Percentiles rank a stretch among this genome's conserved stretches.
Conservation (phyloP, 177 flowering plant species). For the Tripterygium wilfordii region DNA sequence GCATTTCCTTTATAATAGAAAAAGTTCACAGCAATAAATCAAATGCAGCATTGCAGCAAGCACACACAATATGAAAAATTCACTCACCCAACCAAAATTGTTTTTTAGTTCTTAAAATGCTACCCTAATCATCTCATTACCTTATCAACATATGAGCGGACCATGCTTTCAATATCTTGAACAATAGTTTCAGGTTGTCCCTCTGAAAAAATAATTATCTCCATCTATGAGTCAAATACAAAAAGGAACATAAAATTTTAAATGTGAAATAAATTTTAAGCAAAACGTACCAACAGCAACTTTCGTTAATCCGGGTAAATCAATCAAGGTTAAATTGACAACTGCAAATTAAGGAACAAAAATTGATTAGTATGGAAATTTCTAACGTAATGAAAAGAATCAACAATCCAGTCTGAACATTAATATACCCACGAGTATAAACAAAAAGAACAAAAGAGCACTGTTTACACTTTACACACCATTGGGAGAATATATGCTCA, state of each 20-base stretch:
- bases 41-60: too few species aligned
- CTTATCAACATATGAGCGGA: conserved; percentile 64
- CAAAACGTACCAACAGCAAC: conserved; percentile 62
- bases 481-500: conserved; percentile 68
- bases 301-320: conserved; percentile 75
- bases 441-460: background rate
- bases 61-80: too few species aligned
- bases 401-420: too few species aligned
- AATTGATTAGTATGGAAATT: too few species aligned
- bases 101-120: too few species aligned
- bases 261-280: background rate
- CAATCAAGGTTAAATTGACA: conserved; percentile 69
- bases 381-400: too few species aligned
- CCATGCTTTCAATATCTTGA: conserved; percentile 72
- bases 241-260: background rate
- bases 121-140: conserved; percentile 26
- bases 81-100: too few species aligned
- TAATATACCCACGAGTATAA: too few species aligned
- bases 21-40: too few species aligned
- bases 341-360: too few species aligned
- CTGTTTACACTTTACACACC: conserved; percentile 33
- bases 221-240: background rate
- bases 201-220: conserved; percentile 33
- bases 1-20: too few species aligned
- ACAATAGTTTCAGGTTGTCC: conserved; percentile 71